Percentiles rank a stretch among this genome's conserved stretches.
These are phyloP conservation scores for Boletus reticulatus DNA, from an alignment of 768 basidiomycete genomes.

Conservation along the genomic window DNA sequence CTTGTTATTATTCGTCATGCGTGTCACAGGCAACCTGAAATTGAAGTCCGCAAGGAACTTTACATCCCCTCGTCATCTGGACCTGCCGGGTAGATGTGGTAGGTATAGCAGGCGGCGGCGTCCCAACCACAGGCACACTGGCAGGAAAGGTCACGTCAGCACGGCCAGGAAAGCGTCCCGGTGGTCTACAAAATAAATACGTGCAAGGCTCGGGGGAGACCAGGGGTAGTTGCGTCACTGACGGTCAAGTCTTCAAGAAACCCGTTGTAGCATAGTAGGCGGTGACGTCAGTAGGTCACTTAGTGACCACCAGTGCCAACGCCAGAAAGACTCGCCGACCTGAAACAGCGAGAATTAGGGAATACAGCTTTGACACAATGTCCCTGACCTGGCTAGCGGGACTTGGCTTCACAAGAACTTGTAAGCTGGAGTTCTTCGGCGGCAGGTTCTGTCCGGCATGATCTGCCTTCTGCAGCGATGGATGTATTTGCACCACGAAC, in stretches of 20 bases:
- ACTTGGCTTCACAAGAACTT: neutral
- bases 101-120: no score
- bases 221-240: neutral
- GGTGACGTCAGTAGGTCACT: neutral
- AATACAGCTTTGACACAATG: neutral
- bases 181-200: neutral
- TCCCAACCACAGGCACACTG: no score
- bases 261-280: neutral
- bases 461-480: neutral
- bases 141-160: no score
- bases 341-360: neutral
- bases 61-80: no score
- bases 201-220: constrained; percentile 1
- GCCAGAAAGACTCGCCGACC: no score
- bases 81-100: no score
- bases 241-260: constrained; percentile 1
- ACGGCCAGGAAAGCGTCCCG: neutral
- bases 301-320: no score
- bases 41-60: no score
- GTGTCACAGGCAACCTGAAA: no score
- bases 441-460: neutral
- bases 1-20: no score
- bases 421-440: neutral
- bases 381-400: constrained; percentile 5
- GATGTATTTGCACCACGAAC: neutral